phyloP scores from a whole-genome alignment of 768 basidiomycete species.

The Pulveroboletus sp. region DNA sequence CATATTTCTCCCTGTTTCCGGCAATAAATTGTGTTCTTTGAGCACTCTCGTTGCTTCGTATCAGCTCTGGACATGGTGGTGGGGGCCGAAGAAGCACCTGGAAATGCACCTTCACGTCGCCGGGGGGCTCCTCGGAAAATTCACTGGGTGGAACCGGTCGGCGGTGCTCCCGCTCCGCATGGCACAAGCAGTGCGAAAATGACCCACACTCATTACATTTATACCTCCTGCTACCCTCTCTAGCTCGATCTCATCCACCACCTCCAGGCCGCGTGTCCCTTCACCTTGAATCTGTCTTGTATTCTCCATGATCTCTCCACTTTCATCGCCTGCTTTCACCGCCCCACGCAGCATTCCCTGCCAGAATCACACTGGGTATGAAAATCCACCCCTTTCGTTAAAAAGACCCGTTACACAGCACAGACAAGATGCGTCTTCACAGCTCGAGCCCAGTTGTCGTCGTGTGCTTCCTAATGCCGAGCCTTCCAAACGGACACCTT shows the following conservation, averaged over 20 bases:
- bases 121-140: neutral
- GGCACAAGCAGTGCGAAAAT: constrained; percentile 25
- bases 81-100: neutral
- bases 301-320: constrained; percentile 22
- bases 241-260: constrained; percentile 11
- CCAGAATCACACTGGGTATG: constrained; percentile 7
- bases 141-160: constrained; percentile 1
- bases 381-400: neutral
- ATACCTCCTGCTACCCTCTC: constrained; percentile 16
- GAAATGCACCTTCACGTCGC: neutral
- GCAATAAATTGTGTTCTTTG: too few relatives aligned
- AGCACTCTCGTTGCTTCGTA: neutral
- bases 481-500: constrained; percentile 14
- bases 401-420: constrained; percentile 21
- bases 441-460: constrained; percentile 18
- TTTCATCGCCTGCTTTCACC: neutral
- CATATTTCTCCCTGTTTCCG: neutral
- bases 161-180: constrained; percentile 5
- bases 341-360: neutral
- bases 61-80: neutral
- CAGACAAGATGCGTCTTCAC: constrained; percentile 10
- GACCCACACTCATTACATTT: constrained; percentile 22
- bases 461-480: constrained; percentile 1
- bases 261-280: constrained; percentile 2
- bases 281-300: neutral